A percentile compares a stretch with the other conserved stretches of the same genome.
phyloP scores from a whole-genome alignment of 108 stramenopile genomes.

The Pseudonitzschia pungens region DNA sequence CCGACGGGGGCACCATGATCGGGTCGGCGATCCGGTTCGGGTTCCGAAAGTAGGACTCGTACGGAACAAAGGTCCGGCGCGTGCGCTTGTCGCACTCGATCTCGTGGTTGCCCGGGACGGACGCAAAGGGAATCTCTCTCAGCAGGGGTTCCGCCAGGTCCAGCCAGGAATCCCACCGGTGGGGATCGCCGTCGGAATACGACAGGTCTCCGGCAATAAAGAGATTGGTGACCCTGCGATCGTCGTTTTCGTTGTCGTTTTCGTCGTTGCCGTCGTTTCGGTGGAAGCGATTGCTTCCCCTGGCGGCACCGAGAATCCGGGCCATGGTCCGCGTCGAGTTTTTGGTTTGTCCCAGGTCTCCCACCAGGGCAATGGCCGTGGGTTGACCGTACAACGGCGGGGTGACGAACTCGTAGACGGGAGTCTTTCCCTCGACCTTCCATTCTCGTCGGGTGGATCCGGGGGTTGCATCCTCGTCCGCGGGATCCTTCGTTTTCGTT shows the following conservation, averaged over 20 bases:
- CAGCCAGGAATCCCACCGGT: constrained; percentile 76
- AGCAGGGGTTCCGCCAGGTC: constrained; percentile 58
- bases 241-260: not conserved
- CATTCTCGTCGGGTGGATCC: not conserved
- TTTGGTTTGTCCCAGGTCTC: constrained; percentile 49
- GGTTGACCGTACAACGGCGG: constrained; percentile 36
- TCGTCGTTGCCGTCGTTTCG: not conserved
- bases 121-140: constrained; percentile 48
- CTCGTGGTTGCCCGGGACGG: constrained; percentile 85
- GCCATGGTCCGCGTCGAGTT: constrained; percentile 52
- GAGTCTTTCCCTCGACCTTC: constrained; percentile 20
- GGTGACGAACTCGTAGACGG: constrained; percentile 32
- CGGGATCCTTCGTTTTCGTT: not conserved
- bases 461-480: not conserved
- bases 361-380: constrained; percentile 47
- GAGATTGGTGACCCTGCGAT: constrained; percentile 18
- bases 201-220: constrained; percentile 72
- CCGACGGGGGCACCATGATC: constrained; percentile 24
- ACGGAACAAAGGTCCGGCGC: constrained; percentile 55
- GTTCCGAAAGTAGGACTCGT: constrained; percentile 77
- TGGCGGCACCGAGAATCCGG: constrained; percentile 36
- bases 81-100: constrained; percentile 66
- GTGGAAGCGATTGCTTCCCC: not conserved
- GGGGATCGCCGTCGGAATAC: constrained; percentile 76
- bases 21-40: constrained; percentile 55